Evolutionary conservation across 106 monocot species (phyloP).

Genomic region (Hemerocallis citrina): DNA sequence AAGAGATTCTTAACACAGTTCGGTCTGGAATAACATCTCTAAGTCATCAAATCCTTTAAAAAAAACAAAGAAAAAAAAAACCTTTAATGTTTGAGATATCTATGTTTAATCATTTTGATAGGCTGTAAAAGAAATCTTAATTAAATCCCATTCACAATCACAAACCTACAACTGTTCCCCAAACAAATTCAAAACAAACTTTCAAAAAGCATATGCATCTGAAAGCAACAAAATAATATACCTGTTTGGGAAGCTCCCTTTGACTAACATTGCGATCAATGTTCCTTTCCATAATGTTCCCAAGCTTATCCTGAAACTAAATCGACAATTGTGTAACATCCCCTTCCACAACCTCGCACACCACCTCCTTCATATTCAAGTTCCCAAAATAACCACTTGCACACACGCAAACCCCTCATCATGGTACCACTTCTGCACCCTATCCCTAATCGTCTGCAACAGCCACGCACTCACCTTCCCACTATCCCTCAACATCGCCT

Average conservation of each 20-base stretch:
- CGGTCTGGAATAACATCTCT: too few relatives aligned
- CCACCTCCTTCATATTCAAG: slow-evolving; percentile 84
- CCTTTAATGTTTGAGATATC: too few relatives aligned
- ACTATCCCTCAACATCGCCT: slow-evolving; percentile 60
- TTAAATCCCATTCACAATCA: too few relatives aligned
- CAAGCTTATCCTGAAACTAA: slow-evolving; percentile 96
- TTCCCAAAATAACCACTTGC: slow-evolving; percentile 96
- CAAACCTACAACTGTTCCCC: too few relatives aligned
- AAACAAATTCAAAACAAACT: too few relatives aligned
- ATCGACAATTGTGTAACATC: slow-evolving; percentile 77
- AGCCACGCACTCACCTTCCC: slow-evolving; percentile 90
- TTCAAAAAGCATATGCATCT: too few relatives aligned
- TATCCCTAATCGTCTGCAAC: slow-evolving; percentile 85
- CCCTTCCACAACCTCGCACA: slow-evolving; percentile 97
- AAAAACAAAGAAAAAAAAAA: too few relatives aligned
- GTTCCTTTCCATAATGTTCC: slow-evolving; percentile 85
- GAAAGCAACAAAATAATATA: slow-evolving; percentile 19
- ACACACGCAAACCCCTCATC: slow-evolving; percentile 97
- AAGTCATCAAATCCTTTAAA: too few relatives aligned
- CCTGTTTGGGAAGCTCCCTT: slow-evolving; percentile 86
- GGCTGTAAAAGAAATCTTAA: too few relatives aligned
- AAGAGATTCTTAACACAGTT: too few relatives aligned
- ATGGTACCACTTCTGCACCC: slow-evolving; percentile 97
- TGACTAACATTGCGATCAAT: slow-evolving; percentile 61
- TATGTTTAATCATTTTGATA: too few relatives aligned